Evolutionary conservation across 768 basidiomycete genomes (phyloP).

Genomic region (Mycena maculata): DNA sequence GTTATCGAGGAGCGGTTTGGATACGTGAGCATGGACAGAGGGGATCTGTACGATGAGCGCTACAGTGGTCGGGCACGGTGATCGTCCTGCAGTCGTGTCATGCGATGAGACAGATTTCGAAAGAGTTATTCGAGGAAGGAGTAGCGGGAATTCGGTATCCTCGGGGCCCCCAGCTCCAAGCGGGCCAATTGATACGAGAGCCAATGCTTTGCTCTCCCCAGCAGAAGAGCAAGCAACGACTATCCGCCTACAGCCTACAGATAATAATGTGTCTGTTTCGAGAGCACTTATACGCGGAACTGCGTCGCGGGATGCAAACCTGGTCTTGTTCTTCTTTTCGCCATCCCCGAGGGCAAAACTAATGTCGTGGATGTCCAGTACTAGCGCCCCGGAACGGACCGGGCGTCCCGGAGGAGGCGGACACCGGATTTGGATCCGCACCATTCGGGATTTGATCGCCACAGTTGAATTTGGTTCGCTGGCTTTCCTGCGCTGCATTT

Average conservation of each 20-base stretch:
- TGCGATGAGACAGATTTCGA: conserved; percentile 40
- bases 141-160: conserved; percentile 27
- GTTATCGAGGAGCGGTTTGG: conserved; percentile 76
- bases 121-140: conserved; percentile 51
- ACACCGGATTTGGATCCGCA: conserved; percentile 77
- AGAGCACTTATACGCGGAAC: conserved; percentile 5
- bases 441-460: conserved; percentile 59
- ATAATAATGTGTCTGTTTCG: conserved; percentile 46
- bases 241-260: conserved; percentile 56
- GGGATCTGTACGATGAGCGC: conserved; percentile 63
- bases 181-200: conserved; percentile 64
- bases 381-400: conserved; percentile 75
- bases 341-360: conserved; percentile 48
- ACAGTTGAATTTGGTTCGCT: conserved; percentile 36
- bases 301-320: conserved; percentile 42
- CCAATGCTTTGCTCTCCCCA: conserved; percentile 52
- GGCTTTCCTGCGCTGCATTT: not conserved
- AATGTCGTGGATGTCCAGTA: conserved; percentile 72
- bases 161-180: conserved; percentile 42
- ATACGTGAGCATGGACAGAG: conserved; percentile 67
- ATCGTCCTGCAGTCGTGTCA: conserved; percentile 24
- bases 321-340: conserved; percentile 38
- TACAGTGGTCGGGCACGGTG: conserved; percentile 31
- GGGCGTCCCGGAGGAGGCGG: conserved; percentile 61
- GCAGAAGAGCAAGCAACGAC: conserved; percentile 61